Evolutionary conservation across 768 basidiomycete species (phyloP).

Genomic region (Chalciporus piperatus): DNA sequence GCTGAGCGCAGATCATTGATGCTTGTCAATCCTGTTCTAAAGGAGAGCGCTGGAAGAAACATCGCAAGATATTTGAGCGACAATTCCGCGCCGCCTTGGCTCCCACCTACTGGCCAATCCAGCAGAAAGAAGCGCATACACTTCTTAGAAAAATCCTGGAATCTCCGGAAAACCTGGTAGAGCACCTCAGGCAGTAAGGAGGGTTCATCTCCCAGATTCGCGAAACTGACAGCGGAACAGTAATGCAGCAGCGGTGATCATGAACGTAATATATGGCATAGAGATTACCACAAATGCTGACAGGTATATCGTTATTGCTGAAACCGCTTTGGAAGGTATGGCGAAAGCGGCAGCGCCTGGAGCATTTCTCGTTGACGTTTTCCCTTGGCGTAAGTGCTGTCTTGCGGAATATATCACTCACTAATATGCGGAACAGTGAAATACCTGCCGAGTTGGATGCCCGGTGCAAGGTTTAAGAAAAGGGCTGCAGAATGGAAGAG

Average conservation of each 20-base stretch:
- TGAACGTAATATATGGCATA: slow-evolving; percentile 54
- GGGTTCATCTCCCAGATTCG: not conserved
- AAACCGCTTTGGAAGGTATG: slow-evolving; percentile 50
- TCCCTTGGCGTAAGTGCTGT: slow-evolving; percentile 38
- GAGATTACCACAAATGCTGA: slow-evolving; percentile 41
- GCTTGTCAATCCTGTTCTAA: not conserved
- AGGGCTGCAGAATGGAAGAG: slow-evolving; percentile 50
- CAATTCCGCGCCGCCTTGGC: slow-evolving; percentile 47
- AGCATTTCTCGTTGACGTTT: slow-evolving; percentile 49
- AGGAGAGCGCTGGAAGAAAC: slow-evolving; percentile 52
- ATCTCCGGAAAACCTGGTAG: slow-evolving; percentile 41
- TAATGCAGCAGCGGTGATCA: slow-evolving; percentile 50
- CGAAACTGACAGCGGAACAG: slow-evolving; percentile 25
- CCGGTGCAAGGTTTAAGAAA: slow-evolving; percentile 48
- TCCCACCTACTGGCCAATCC: slow-evolving; percentile 42
- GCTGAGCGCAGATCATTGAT: not conserved
- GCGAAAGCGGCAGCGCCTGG: slow-evolving; percentile 49
- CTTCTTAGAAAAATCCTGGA: slow-evolving; percentile 45
- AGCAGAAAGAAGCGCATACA: slow-evolving; percentile 42
- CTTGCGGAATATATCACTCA: slow-evolving; percentile 1
- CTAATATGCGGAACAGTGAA: slow-evolving; percentile 37
- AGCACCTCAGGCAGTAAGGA: slow-evolving; percentile 51
- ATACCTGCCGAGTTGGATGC: slow-evolving; percentile 51
- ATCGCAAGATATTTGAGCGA: slow-evolving; percentile 51
- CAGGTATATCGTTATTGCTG: slow-evolving; percentile 49